Percentiles rank a stretch among this genome's conserved stretches.
These are phyloP conservation scores for Knoxdaviesia proteae DNA, from an alignment of 2,329 filamentous ascomycete species.

Conservation along the genomic window DNA sequence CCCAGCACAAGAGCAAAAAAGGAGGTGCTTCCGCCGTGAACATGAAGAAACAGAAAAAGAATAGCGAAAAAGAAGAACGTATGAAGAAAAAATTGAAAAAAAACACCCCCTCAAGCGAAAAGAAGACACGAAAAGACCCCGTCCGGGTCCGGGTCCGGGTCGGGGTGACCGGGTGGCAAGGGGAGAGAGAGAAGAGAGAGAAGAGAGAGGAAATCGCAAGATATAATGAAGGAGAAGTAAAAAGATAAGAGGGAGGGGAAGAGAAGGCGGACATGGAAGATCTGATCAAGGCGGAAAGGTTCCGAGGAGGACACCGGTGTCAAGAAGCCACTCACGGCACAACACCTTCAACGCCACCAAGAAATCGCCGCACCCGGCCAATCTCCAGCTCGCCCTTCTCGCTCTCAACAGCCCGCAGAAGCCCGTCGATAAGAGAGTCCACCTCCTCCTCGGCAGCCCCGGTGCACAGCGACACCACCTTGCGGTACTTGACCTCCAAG, in stretches of 20 bases:
- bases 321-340: conserved; percentile 13
- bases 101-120: background rate
- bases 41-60: too few relatives aligned
- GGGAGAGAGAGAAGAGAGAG: background rate
- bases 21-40: too few relatives aligned
- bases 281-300: background rate
- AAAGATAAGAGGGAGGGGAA: background rate
- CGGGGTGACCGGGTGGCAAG: background rate
- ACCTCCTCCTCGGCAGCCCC: conserved; percentile 58
- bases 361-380: conserved; percentile 54
- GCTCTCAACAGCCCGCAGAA: conserved; percentile 78
- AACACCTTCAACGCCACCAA: conserved; percentile 55
- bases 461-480: conserved; percentile 73
- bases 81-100: background rate
- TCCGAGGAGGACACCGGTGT: background rate
- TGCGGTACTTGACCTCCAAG: conserved; percentile 69
- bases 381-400: conserved; percentile 61
- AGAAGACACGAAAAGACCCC: background rate
- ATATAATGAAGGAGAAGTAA: background rate
- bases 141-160: too few relatives aligned
- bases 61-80: background rate
- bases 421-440: conserved; percentile 56
- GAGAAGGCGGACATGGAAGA: background rate
- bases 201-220: background rate
- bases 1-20: too few relatives aligned